phyloP scores from a whole-genome alignment of 805 yeast genomes.

The Wickerhamomyces chambardii region DNA sequence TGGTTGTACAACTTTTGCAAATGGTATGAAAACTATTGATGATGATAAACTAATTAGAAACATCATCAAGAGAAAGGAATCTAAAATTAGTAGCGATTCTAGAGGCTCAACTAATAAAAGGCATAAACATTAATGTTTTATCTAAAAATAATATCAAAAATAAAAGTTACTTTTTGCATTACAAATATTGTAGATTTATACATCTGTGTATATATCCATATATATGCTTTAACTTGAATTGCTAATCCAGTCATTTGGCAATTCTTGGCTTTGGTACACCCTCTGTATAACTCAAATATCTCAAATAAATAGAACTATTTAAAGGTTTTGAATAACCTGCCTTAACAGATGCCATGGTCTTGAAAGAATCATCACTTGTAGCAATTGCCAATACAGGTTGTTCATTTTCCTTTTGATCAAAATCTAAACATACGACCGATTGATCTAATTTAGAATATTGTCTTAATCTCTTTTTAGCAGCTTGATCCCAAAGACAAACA shows the following conservation, averaged over 20 bases:
- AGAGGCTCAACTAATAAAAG: slow-evolving; percentile 21
- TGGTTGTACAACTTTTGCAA: slow-evolving; percentile 20
- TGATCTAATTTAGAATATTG: slow-evolving; percentile 47
- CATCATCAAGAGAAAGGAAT: slow-evolving; percentile 41
- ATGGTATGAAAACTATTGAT: slow-evolving; percentile 34
- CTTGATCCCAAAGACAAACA: slow-evolving; percentile 85
- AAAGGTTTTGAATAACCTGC: slow-evolving; percentile 4
- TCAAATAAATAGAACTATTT: slow-evolving; percentile 9
- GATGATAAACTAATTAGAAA: slow-evolving; percentile 54
- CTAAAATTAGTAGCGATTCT: too few relatives aligned
- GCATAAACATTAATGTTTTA: slow-evolving; percentile 8
- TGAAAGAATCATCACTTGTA: slow-evolving; percentile 40
- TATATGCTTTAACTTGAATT: too few relatives aligned
- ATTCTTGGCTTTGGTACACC: slow-evolving; percentile 10
- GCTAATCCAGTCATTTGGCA: too few relatives aligned
- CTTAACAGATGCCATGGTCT: slow-evolving; percentile 21
- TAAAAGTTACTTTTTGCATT: too few relatives aligned
- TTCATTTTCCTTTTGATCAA: slow-evolving; percentile 20
- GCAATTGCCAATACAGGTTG: slow-evolving; percentile 30
- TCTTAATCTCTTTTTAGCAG: slow-evolving; percentile 67
- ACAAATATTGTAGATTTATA: too few relatives aligned
- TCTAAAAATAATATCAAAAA: too few relatives aligned
- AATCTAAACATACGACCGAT: slow-evolving; percentile 33
- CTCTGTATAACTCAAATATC: slow-evolving; percentile 9
- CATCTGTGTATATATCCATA: too few relatives aligned